phyloP scores from a whole-genome alignment of 1,284 basidiomycete species.

The Apiotrichum siamense region DNA sequence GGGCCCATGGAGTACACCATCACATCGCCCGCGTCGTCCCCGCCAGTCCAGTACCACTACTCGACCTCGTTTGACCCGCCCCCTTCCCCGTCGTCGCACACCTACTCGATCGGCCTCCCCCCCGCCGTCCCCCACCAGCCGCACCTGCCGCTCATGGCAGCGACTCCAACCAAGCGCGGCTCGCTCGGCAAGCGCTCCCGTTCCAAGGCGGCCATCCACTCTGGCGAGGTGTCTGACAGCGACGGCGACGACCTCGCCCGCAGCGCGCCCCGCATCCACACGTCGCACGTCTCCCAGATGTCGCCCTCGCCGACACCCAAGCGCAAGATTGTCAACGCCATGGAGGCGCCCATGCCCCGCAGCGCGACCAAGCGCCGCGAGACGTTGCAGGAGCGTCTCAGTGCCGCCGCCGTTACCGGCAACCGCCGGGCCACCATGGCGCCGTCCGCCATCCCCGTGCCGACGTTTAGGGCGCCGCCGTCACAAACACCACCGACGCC shows the following conservation, averaged over 20 bases:
- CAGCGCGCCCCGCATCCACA: not conserved
- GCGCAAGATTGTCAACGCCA: constrained; percentile 17
- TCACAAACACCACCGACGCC: not conserved
- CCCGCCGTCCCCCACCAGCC: constrained; percentile 6
- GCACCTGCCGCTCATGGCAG: constrained; percentile 1
- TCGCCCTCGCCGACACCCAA: constrained; percentile 7
- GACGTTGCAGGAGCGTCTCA: constrained; percentile 28
- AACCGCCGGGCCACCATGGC: not conserved
- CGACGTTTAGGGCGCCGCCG: not conserved
- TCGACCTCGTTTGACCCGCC: too few species aligned
- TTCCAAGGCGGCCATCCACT: not conserved
- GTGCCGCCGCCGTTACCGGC: constrained; percentile 3
- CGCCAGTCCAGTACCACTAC: not conserved
- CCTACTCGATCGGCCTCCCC: constrained; percentile 8
- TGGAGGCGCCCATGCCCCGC: constrained; percentile 9
- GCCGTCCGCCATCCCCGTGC: constrained; percentile 1
- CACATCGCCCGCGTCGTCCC: not conserved
- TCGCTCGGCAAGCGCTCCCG: constrained; percentile 3
- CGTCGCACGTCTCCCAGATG: not conserved
- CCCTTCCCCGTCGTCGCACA: constrained; percentile 5
- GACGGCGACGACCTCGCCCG: constrained; percentile 4
- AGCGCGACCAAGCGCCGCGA: constrained; percentile 21
- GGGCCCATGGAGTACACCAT: constrained; percentile 1
- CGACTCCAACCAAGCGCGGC: not conserved
- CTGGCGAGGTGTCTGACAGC: constrained; percentile 5